A percentile compares a stretch with the other conserved stretches of the same genome.
Conservation (phyloP, 208 protist species). For the Leishmania arabica region DNA sequence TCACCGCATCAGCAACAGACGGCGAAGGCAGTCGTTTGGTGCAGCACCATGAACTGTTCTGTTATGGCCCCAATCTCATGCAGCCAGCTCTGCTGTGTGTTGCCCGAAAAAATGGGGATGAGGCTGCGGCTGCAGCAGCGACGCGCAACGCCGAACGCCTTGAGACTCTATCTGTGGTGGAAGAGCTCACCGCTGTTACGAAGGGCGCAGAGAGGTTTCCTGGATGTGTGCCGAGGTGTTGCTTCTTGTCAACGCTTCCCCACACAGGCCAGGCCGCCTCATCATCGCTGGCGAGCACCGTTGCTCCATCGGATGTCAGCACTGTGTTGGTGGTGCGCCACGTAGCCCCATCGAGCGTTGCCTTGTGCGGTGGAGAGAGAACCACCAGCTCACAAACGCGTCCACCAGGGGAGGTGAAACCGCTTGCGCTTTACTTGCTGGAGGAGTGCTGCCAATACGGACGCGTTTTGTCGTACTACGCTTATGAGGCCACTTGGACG, state of each 20-base stretch:
- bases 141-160: slow-evolving; percentile 7
- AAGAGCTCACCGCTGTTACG: not conserved
- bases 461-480: slow-evolving; percentile 72
- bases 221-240: slow-evolving; percentile 6
- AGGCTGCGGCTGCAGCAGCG: not conserved
- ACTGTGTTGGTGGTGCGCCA: slow-evolving; percentile 56
- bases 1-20: not conserved
- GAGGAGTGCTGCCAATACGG: slow-evolving; percentile 84
- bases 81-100: slow-evolving; percentile 13
- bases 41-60: slow-evolving; percentile 3
- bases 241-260: slow-evolving; percentile 1
- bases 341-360: slow-evolving; percentile 21
- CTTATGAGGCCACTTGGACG: slow-evolving; percentile 22
- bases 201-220: slow-evolving; percentile 1
- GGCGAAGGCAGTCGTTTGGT: not conserved
- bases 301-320: slow-evolving; percentile 9
- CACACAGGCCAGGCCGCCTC: not conserved
- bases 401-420: slow-evolving; percentile 27
- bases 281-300: not conserved
- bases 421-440: slow-evolving; percentile 44
- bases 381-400: not conserved
- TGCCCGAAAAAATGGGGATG: not conserved
- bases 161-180: not conserved
- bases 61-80: slow-evolving; percentile 12
- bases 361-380: slow-evolving; percentile 25